Conservation (phyloP, 192 early-diverging fungal genomes). For the Haplosporangium gracile region DNA sequence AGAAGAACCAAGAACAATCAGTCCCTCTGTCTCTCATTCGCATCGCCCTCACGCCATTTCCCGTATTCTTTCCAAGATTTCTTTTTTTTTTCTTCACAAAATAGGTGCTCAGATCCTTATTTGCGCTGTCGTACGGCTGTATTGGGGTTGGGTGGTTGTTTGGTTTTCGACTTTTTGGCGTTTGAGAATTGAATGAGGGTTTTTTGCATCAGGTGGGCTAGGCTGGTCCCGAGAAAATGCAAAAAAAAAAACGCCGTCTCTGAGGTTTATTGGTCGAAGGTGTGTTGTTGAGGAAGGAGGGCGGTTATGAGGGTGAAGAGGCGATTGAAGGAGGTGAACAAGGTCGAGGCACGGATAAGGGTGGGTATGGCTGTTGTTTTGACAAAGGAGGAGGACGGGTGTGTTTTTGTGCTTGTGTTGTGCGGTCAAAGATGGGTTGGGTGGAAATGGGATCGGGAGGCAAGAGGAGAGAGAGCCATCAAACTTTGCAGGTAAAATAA, state of each 20-base stretch:
- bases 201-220: not conserved
- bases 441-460: not conserved
- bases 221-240: not conserved
- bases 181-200: not conserved
- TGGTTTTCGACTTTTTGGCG: not conserved
- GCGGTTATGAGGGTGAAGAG: not conserved
- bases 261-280: not conserved
- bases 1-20: not conserved
- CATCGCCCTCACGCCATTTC: not conserved
- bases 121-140: not conserved
- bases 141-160: not conserved
- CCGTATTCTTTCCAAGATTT: constrained; percentile 3
- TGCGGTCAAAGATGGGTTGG: not conserved
- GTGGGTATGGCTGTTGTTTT: not conserved
- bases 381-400: no score
- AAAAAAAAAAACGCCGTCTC: not conserved
- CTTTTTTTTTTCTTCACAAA: not conserved
- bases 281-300: not conserved
- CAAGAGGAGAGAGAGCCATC: not conserved
- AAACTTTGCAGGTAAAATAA: not conserved
- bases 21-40: not conserved
- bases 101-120: constrained; percentile 1
- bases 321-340: not conserved
- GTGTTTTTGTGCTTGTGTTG: not conserved
- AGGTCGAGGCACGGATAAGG: not conserved